Conservation (phyloP, 176 grass and related monocot genomes). For the Oryza meyeriana region DNA sequence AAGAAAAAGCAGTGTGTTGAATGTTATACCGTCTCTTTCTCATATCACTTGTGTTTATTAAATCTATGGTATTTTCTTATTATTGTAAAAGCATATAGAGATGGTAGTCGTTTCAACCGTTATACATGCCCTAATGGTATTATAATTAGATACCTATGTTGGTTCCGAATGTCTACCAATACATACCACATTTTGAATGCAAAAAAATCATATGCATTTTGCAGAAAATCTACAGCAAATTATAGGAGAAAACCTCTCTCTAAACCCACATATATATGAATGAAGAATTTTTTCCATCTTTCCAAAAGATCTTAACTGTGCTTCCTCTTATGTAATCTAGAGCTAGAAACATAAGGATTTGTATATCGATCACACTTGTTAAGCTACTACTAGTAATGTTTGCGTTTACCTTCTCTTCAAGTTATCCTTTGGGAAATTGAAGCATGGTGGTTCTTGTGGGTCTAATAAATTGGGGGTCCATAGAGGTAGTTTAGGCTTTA, state of each 20-base stretch:
- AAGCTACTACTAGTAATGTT: background rate
- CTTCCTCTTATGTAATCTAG: background rate
- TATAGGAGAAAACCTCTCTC: too few species aligned
- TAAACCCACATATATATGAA: too few species aligned
- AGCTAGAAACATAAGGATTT: background rate
- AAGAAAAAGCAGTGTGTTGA: background rate
- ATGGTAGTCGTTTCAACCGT: too few species aligned
- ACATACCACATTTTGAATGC: too few species aligned
- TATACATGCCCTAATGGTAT: background rate
- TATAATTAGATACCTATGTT: background rate
- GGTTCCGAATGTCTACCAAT: background rate
- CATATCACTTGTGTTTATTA: background rate
- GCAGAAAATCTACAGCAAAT: background rate
- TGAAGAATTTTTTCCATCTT: too few species aligned
- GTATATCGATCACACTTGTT: background rate
- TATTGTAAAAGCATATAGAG: too few species aligned
- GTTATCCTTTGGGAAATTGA: background rate
- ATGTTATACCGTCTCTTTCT: background rate
- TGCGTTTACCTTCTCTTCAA: background rate
- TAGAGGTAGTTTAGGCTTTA: constrained; percentile 10
- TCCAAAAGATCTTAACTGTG: too few species aligned
- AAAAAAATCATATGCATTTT: background rate
- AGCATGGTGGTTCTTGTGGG: background rate
- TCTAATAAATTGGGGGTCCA: background rate
- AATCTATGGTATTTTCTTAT: background rate